phyloP scores from a whole-genome alignment of 148 eudicot genomes.

The Heliosperma pusillum region DNA sequence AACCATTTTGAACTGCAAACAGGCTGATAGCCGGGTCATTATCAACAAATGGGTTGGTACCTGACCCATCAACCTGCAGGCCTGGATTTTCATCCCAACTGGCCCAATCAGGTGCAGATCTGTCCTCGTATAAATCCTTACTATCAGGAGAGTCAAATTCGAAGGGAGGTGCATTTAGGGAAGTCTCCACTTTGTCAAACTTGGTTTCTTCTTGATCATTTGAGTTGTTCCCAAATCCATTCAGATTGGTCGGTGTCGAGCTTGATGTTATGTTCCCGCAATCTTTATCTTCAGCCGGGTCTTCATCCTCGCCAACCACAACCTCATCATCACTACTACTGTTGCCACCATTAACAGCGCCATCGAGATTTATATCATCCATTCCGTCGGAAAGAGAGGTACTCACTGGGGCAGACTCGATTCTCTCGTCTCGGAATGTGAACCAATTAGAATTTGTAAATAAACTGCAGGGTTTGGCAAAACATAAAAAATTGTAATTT shows the following conservation, averaged over 20 bases:
- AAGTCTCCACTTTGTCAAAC: constrained; percentile 29
- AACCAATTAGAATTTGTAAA: constrained; percentile 98
- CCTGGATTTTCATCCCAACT: constrained; percentile 68
- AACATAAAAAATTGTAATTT: constrained; percentile 1
- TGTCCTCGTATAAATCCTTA: constrained; percentile 47
- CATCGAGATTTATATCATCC: constrained; percentile 72
- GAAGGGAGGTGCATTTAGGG: constrained; percentile 36
- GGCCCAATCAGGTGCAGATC: constrained; percentile 74
- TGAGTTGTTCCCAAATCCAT: constrained; percentile 25
- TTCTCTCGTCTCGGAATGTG: constrained; percentile 79
- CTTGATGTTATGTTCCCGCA: constrained; percentile 33
- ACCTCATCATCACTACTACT: constrained; percentile 93
- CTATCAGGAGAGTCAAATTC: constrained; percentile 47
- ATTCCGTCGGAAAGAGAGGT: constrained; percentile 56
- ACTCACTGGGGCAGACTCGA: constrained; percentile 44
- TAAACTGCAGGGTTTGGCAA: constrained; percentile 52
- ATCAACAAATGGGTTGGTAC: constrained; percentile 64
- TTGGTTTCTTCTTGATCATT: constrained; percentile 21
- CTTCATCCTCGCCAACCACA: constrained; percentile 81
- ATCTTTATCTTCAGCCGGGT: constrained; percentile 40
- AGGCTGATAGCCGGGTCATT: constrained; percentile 20
- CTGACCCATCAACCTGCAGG: constrained; percentile 52
- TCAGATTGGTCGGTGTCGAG: constrained; percentile 23
- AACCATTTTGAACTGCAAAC: constrained; percentile 40
- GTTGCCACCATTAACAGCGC: constrained; percentile 50